Evolutionary conservation across 768 basidiomycete species (phyloP), one percentile per base, ranked within the genome.

Genomic region (Rhodotorula kratochvilovae): DNA sequence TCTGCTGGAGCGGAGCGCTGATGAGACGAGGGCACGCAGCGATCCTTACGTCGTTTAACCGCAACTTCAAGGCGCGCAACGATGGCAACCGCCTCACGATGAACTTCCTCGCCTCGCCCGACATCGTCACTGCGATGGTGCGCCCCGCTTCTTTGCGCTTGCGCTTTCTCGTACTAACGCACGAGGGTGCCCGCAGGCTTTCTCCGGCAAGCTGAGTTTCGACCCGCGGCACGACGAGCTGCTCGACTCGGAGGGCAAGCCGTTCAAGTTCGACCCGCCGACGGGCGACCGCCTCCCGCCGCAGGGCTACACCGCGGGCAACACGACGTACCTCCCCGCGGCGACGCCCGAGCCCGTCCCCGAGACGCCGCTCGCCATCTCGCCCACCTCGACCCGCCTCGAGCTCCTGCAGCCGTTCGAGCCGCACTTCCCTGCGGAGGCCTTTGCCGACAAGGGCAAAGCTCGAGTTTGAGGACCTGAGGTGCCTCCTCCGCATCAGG

Each of bases 71-170:
- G 82, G 92, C 93, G 5, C 86, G 96, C 75, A 99, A 99, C 79
- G 96, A 99, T 78, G 96, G 94, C 33, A 98, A 98, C 80, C 84
- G 85, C 50, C 83, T 88, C 66, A 98, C 94, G 35, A 80, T 78
- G 73, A 98, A 98, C 81, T 98, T 99, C 84, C 85, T 99, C 68
- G 92, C 95, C 15, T 97, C 94, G 8, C 96, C 96, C 1, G 95
- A 93, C 45, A 85, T 96, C 68, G 96, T 98, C 29, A 98, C 96
- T 31, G 96, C 96, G 2, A 77, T 79, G 73, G 54, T 68, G 19
- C 48, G 61, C 21, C 42, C n/a, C n/a, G n/a, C n/a, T n/a, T 59
- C n/a, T n/a, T 35, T 3, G 23, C 15, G 42, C 42, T 55, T 4
- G 19, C 31, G 21, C 17, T 31, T 6, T 61, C 21, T 35, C 42